Evolutionary conservation across 2,329 filamentous ascomycete genomes (phyloP).

Genomic region (Clonostachys sp.): DNA sequence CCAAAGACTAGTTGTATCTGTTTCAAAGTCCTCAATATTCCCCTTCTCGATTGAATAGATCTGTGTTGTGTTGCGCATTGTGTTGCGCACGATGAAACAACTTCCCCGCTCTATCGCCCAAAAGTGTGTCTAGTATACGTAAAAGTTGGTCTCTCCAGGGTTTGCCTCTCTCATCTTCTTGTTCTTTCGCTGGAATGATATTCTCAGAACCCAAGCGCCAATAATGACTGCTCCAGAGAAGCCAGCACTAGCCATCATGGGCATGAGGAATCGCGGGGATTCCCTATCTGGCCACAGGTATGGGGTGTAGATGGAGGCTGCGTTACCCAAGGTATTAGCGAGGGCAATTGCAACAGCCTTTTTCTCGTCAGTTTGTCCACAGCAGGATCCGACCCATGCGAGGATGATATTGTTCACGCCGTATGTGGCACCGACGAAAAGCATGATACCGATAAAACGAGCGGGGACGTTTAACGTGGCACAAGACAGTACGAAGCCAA

Average conservation of each 20-base stretch:
- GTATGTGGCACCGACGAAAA: slow-evolving; percentile 21
- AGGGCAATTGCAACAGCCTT: slow-evolving; percentile 30
- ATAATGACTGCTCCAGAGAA: slow-evolving; percentile 6
- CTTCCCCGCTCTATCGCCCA: no score
- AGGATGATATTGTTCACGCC: slow-evolving; percentile 31
- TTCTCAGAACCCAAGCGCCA: slow-evolving; percentile 3
- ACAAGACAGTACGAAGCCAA: slow-evolving; percentile 26
- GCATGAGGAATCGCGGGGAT: slow-evolving; percentile 27
- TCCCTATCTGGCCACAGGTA: slow-evolving; percentile 30
- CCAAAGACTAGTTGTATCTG: no score
- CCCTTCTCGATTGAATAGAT: no score
- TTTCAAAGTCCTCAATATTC: no score
- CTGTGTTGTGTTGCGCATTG: no score
- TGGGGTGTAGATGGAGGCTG: slow-evolving; percentile 31
- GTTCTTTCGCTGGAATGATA: slow-evolving; percentile 11
- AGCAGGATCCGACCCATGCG: slow-evolving; percentile 29
- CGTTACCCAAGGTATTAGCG: slow-evolving; percentile 30
- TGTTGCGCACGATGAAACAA: no score
- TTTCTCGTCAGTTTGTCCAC: slow-evolving; percentile 34
- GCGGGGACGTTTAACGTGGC: slow-evolving; percentile 16
- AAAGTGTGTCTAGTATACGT: slow-evolving; percentile 8
- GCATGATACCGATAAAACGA: slow-evolving; percentile 16
- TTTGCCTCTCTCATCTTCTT: slow-evolving; percentile 11
- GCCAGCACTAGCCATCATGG: slow-evolving; percentile 16
- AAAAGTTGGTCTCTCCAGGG: slow-evolving; percentile 10